phyloP scores from a whole-genome alignment of 2,329 filamentous ascomycete genomes.

The Apiospora saccharicola region DNA sequence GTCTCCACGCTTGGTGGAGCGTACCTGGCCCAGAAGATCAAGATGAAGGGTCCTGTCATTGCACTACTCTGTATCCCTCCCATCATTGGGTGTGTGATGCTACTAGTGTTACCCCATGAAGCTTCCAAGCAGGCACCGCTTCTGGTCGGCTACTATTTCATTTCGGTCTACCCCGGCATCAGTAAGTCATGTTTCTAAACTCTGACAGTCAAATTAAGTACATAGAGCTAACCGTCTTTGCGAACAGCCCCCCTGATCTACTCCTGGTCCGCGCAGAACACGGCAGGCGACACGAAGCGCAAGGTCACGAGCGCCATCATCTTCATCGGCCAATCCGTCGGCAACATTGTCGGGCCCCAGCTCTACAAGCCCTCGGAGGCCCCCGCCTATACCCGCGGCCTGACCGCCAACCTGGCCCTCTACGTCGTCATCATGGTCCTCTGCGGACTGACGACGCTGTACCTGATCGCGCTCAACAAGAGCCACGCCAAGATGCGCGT shows the following conservation, averaged over 20 bases:
- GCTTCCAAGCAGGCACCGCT: constrained; percentile 46
- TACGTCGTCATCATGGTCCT: constrained; percentile 67
- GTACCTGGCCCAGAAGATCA: constrained; percentile 55
- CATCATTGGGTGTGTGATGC: constrained; percentile 39
- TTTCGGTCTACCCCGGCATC: constrained; percentile 65
- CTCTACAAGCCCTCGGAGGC: constrained; percentile 68
- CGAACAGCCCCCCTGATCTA: constrained; percentile 63
- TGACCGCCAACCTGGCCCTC: constrained; percentile 66
- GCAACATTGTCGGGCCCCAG: constrained; percentile 72
- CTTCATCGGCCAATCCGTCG: constrained; percentile 70
- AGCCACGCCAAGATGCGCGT: constrained; percentile 48
- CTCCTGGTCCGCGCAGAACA: constrained; percentile 68
- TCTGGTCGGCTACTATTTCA: constrained; percentile 45
- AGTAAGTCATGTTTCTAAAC: constrained; percentile 41
- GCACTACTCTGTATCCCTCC: constrained; percentile 37
- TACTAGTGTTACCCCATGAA: constrained; percentile 36
- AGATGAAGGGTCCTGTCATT: constrained; percentile 60
- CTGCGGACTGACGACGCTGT: constrained; percentile 42
- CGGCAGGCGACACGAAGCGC: constrained; percentile 74
- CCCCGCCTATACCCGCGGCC: constrained; percentile 62
- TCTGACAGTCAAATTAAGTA: not conserved
- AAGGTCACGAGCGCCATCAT: constrained; percentile 71
- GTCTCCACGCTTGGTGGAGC: constrained; percentile 62
- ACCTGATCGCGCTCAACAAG: constrained; percentile 33
- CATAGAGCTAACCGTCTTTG: constrained; percentile 27